These are phyloP conservation scores for Calocybe cyanea DNA, from an alignment of 768 basidiomycete species.

Conservation along the genomic window DNA sequence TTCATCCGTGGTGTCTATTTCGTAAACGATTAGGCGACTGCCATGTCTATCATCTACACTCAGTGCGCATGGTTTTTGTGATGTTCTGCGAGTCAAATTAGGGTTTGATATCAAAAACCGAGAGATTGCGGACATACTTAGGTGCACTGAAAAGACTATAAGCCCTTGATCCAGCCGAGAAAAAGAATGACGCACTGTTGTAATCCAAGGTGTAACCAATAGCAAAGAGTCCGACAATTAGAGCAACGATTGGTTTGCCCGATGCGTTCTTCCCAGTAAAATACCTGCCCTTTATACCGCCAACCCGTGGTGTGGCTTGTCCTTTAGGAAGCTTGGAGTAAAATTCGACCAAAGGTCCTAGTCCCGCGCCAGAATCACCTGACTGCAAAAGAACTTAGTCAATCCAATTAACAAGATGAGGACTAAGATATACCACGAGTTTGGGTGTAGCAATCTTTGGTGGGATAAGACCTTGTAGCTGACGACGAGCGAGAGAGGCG, in stretches of 20 bases:
- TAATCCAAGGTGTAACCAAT: constrained; percentile 89
- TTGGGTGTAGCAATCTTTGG: constrained; percentile 94
- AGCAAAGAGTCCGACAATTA: constrained; percentile 64
- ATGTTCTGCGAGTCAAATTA: constrained; percentile 54
- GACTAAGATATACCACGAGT: constrained; percentile 61
- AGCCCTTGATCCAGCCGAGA: constrained; percentile 6
- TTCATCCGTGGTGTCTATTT: constrained; percentile 11
- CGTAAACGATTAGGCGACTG: constrained; percentile 5
- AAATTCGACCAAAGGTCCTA: constrained; percentile 86
- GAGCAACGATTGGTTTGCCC: constrained; percentile 58
- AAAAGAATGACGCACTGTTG: constrained; percentile 61
- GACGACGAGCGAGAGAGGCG: constrained; percentile 79
- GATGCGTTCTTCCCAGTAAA: constrained; percentile 88
- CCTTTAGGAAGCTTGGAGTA: constrained; percentile 98
- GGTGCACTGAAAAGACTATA: constrained; percentile 54
- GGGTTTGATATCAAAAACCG: constrained; percentile 6
- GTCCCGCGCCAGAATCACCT: constrained; percentile 75
- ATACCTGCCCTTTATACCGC: constrained; percentile 75
- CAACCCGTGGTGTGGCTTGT: constrained; percentile 52
- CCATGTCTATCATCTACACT: constrained; percentile 11
- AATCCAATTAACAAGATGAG: background rate
- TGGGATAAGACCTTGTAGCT: constrained; percentile 82
- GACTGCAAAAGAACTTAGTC: constrained; percentile 44
- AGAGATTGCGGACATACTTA: constrained; percentile 53
- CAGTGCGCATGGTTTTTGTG: constrained; percentile 91